Evolutionary conservation across 2,329 filamentous ascomycete genomes (phyloP).

Genomic region (Calonectria henricotiae): DNA sequence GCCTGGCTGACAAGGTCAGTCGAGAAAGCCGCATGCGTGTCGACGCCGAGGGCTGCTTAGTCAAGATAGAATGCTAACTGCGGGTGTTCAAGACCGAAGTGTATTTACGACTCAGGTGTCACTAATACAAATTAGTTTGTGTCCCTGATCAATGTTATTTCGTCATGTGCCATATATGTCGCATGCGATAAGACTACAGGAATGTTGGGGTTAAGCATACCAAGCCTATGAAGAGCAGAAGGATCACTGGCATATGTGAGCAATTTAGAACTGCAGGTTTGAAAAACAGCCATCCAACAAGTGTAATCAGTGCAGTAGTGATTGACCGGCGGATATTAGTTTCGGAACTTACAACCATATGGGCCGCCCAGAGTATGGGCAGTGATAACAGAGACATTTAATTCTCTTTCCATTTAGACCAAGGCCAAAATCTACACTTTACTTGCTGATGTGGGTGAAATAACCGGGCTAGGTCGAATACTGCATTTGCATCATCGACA

Average conservation of each 20-base stretch:
- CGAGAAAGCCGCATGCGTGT: conserved; percentile 70
- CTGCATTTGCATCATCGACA: conserved; percentile 50
- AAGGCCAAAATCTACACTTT: not conserved
- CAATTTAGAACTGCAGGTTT: not conserved
- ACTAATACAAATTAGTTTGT: conserved; percentile 71
- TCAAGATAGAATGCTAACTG: conserved; percentile 64
- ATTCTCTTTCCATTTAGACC: conserved; percentile 47
- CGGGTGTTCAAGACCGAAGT: conserved; percentile 69
- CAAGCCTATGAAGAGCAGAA: conserved; percentile 56
- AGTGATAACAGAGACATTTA: conserved; percentile 64
- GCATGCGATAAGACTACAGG: conserved; percentile 71
- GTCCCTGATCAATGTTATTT: conserved; percentile 62
- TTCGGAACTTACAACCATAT: conserved; percentile 50
- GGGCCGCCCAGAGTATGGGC: conserved; percentile 62
- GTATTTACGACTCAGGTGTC: conserved; percentile 73
- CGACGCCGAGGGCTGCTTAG: conserved; percentile 69
- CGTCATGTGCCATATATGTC: conserved; percentile 61
- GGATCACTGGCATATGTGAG: conserved; percentile 57
- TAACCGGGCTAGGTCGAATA: conserved; percentile 54
- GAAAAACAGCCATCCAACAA: not conserved
- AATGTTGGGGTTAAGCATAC: conserved; percentile 61
- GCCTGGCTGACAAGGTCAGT: conserved; percentile 69
- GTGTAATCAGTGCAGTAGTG: not conserved
- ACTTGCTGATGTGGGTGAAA: not conserved
- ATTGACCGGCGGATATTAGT: not conserved